A percentile compares a stretch with the other conserved stretches of the same genome.
These are phyloP conservation scores for Ascochyta lentis DNA, from an alignment of 2,329 filamentous ascomycete species.

Conservation along the genomic window DNA sequence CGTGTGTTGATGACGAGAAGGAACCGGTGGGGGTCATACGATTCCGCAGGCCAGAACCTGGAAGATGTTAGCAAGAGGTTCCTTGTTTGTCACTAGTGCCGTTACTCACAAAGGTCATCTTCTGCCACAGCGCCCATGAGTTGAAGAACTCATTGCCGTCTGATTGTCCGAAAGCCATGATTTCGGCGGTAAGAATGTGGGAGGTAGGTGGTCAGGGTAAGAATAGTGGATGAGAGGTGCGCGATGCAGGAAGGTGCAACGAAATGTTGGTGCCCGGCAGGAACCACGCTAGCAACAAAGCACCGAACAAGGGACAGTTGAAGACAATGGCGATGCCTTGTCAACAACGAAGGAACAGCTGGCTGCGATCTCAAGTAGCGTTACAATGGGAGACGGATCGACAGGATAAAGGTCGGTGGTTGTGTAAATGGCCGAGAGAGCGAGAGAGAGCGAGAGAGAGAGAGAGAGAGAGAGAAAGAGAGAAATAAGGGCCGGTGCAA, in stretches of 20 bases:
- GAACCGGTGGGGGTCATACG: conserved; percentile 45
- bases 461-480: background rate
- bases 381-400: conserved; percentile 3
- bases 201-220: conserved; percentile 24
- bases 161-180: conserved; percentile 31
- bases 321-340: conserved; percentile 4
- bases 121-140: conserved; percentile 81
- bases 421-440: background rate
- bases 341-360: background rate
- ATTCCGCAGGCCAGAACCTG: conserved; percentile 78
- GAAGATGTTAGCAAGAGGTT: conserved; percentile 32
- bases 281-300: conserved; percentile 23
- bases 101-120: conserved; percentile 82
- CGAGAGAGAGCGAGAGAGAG: no score
- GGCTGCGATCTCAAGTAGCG: conserved; percentile 1
- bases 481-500: conserved; percentile 7
- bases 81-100: background rate
- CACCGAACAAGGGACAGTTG: conserved; percentile 21
- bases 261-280: conserved; percentile 19
- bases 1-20: background rate
- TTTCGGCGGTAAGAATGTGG: conserved; percentile 21
- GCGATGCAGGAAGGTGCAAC: conserved; percentile 25
- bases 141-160: conserved; percentile 52
- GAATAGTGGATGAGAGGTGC: conserved; percentile 23
- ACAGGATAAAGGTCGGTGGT: background rate